phyloP scores from a whole-genome alignment of 805 yeast species.

The Metschnikowia anglica region DNA sequence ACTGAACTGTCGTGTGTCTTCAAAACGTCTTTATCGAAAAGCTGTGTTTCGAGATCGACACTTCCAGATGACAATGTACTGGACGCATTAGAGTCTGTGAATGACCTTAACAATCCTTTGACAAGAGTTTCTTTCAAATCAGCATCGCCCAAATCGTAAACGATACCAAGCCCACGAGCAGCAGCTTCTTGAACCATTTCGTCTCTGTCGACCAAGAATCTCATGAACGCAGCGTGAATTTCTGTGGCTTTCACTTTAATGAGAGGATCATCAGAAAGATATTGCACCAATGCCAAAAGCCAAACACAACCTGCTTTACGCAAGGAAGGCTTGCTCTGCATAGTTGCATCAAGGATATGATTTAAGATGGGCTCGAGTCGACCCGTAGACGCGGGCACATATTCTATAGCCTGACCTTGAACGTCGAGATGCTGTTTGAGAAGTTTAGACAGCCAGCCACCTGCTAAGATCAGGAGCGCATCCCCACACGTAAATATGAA shows the following conservation, averaged over 20 bases:
- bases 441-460: constrained; percentile 71
- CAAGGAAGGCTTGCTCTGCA: constrained; percentile 67
- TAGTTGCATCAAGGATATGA: constrained; percentile 51
- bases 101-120: constrained; percentile 68
- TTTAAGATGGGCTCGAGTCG: constrained; percentile 42
- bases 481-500: constrained; percentile 79
- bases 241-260: constrained; percentile 48
- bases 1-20: constrained; percentile 83
- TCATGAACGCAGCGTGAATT: constrained; percentile 74
- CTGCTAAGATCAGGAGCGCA: constrained; percentile 66
- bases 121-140: constrained; percentile 72
- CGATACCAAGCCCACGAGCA: constrained; percentile 77
- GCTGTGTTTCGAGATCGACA: constrained; percentile 73
- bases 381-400: constrained; percentile 21
- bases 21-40: constrained; percentile 80
- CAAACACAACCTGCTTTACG: constrained; percentile 81
- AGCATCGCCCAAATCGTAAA: constrained; percentile 72
- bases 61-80: constrained; percentile 57
- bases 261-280: constrained; percentile 51
- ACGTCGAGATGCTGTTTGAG: constrained; percentile 57
- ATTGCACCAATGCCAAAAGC: constrained; percentile 78
- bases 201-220: constrained; percentile 75
- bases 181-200: constrained; percentile 92
- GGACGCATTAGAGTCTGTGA: constrained; percentile 63
- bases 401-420: constrained; percentile 30